A percentile compares a stretch with the other conserved stretches of the same genome.
These are phyloP conservation scores for Acorus gramineus DNA, from an alignment of 106 monocot genomes.

Conservation along the genomic window DNA sequence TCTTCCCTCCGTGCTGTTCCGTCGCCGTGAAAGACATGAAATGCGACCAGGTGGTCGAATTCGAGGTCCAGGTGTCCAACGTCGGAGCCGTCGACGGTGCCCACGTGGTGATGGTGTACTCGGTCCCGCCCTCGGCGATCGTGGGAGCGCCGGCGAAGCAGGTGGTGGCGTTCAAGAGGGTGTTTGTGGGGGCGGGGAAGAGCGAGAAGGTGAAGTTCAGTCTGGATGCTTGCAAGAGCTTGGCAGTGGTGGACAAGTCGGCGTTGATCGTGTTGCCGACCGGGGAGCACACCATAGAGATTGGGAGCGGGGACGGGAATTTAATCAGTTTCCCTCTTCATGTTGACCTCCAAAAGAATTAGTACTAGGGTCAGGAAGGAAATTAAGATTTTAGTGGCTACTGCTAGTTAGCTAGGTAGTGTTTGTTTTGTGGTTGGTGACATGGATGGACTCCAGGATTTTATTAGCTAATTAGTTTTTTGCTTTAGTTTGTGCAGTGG, in stretches of 20 bases:
- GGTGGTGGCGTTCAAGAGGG: conserved; percentile 20
- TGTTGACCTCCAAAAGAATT: no score
- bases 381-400: no score
- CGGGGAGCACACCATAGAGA: conserved; percentile 11
- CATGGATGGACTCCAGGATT: no score
- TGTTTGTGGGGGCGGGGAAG: conserved; percentile 19
- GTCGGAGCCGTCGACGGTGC: conserved; percentile 12
- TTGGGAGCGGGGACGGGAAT: conserved; percentile 10
- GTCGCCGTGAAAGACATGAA: neutral
- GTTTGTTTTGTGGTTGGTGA: no score
- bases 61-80: conserved; percentile 24
- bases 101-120: conserved; percentile 23
- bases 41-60: conserved; percentile 16
- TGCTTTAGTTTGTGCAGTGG: no score
- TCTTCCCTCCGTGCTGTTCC: conserved; percentile 13
- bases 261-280: conserved; percentile 31
- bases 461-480: no score
- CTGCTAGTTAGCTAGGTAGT: no score
- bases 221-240: conserved; percentile 19
- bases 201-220: conserved; percentile 3
- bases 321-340: no score
- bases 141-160: conserved; percentile 24
- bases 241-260: conserved; percentile 21
- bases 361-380: no score
- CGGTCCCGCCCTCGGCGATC: conserved; percentile 10